Evolutionary conservation across 495 filamentous ascomycete genomes (phyloP), one percentile per base, ranked within the genome.

Genomic region (Penicillium antarcticum): DNA sequence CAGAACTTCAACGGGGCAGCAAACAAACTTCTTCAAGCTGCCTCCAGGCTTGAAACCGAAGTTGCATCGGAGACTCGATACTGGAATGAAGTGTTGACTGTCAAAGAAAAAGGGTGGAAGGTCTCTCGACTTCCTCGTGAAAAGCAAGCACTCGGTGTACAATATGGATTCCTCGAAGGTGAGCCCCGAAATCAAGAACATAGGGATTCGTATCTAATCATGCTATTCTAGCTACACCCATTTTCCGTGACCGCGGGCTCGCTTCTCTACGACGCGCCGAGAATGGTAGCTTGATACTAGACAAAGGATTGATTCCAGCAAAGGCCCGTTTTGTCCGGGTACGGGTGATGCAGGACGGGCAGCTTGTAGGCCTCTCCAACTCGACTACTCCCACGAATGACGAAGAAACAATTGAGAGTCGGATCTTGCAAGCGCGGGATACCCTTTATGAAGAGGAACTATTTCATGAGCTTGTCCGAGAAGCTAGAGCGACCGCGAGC

Each of bases 381-480:
- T 48, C 74, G 57, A 55, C 63, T 60, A 47, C 62, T 66, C 19
- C 71, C 60, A 42, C 53, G 1, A 43, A 48, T 24, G 55, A 61
- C 4, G 54, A 50, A 6, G 61, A 68, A 2, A 68, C 75, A 1
- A 71, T 83, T 13, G 84, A 91, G 52, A 74, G 84, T 32, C 80
- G 80, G 7, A 88, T 97, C 38, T 77, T 86, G 14, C 85, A 90
- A 56, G 89, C 91, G 10, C 84, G 92, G 23, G 87, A 99, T 65
- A 91, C 88, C 48, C 75, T 95, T 1, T 97, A 89, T 61, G 87
- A 92, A 46, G 86, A 96, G 60, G 95, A 99, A 62, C 69, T 99
- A n/a, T 95, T 91, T 77, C 84, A 95, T 54, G 94, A 97, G 67
- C 67, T 99, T 17, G 82, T 85, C 41, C 80, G 87, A 10, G 95